Evolutionary conservation across 805 yeast species (phyloP).

Genomic region (Jamesozyma piceae): DNA sequence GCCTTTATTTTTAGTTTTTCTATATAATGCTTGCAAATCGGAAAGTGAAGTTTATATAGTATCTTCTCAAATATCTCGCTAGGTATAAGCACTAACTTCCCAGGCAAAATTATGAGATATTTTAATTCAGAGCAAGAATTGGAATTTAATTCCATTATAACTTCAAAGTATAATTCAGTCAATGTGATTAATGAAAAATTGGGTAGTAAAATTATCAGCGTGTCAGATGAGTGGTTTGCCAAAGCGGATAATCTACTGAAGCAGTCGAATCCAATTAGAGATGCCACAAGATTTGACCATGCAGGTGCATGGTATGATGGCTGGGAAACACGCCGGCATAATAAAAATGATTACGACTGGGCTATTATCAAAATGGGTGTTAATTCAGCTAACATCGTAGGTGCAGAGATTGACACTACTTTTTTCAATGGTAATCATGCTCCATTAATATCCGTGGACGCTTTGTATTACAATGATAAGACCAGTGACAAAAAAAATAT

Average conservation of each 20-base stretch:
- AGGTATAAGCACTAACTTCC: too few species aligned
- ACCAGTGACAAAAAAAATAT: conserved; percentile 23
- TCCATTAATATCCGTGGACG: conserved; percentile 81
- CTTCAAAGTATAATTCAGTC: conserved; percentile 15
- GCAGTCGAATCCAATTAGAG: conserved; percentile 72
- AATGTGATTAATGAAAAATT: conserved; percentile 80
- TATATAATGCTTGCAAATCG: too few species aligned
- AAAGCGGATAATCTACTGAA: conserved; percentile 79
- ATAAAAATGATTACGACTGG: conserved; percentile 77
- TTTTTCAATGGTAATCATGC: conserved; percentile 95
- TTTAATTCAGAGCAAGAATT: neutral
- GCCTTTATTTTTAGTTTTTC: too few species aligned
- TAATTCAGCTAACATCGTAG: conserved; percentile 60
- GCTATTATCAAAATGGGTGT: conserved; percentile 80
- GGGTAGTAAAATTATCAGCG: conserved; percentile 63
- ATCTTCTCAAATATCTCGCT: too few species aligned
- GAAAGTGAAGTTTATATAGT: too few species aligned
- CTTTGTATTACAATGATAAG: conserved; percentile 34
- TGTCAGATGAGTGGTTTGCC: conserved; percentile 93
- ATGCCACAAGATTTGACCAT: conserved; percentile 65
- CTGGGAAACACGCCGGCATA: conserved; percentile 97
- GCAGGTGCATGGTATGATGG: conserved; percentile 98
- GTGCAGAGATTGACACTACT: conserved; percentile 87
- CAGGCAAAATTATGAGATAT: too few species aligned
- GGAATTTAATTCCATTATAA: conserved; percentile 10